phyloP scores from a whole-genome alignment of 805 yeast species.

The Candida berthetii region DNA sequence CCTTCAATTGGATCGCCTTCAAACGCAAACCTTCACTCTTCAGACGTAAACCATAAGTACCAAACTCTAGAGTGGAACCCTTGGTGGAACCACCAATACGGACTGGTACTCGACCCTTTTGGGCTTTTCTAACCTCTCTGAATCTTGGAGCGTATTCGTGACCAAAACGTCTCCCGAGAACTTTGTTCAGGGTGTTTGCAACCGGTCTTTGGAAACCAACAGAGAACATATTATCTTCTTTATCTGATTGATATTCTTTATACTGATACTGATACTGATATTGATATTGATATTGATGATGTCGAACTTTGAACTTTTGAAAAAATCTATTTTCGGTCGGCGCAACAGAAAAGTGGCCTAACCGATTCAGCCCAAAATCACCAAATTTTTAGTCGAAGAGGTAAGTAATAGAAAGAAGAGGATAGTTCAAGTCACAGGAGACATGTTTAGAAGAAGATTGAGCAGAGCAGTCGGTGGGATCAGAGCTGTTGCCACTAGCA shows the following conservation, averaged over 20 bases:
- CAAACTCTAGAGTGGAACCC: slow-evolving; percentile 79
- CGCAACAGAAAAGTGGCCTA: no score
- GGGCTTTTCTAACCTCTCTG: slow-evolving; percentile 51
- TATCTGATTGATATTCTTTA: neutral
- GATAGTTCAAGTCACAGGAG: neutral
- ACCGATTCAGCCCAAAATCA: neutral
- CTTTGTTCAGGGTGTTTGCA: neutral
- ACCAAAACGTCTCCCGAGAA: slow-evolving; percentile 18
- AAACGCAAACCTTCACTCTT: slow-evolving; percentile 84
- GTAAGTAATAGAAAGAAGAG: neutral
- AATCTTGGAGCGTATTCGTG: slow-evolving; percentile 23
- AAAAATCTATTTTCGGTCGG: no score
- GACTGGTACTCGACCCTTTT: slow-evolving; percentile 91
- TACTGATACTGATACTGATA: neutral
- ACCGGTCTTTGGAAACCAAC: neutral
- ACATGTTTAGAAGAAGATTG: neutral
- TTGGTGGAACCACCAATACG: slow-evolving; percentile 91
- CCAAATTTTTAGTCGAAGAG: neutral
- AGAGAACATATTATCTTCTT: neutral
- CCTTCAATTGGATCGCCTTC: slow-evolving; percentile 82
- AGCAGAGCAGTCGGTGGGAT: neutral
- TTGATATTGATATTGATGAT: no score
- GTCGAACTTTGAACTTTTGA: no score
- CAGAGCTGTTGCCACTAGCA: neutral
- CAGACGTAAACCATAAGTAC: slow-evolving; percentile 80